phyloP scores from a whole-genome alignment of 2,329 filamentous ascomycete species.

The Fusarium chaquense region DNA sequence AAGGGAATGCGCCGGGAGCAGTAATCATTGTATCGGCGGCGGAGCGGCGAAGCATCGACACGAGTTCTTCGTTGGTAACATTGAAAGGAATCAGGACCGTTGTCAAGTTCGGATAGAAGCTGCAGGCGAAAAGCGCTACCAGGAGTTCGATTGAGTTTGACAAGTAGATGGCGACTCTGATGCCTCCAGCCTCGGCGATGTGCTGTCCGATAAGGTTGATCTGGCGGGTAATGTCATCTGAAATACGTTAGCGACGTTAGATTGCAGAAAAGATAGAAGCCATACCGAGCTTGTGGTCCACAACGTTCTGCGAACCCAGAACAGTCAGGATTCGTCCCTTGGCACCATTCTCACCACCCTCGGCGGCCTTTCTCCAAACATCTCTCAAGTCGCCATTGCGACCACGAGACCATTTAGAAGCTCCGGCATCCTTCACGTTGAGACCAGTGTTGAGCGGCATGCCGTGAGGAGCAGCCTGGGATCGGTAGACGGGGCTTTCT shows the following conservation, averaged over 20 bases:
- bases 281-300: constrained; percentile 76
- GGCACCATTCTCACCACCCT: constrained; percentile 72
- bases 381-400: constrained; percentile 91
- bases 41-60: constrained; percentile 77
- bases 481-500: constrained; percentile 87
- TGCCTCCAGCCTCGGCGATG: constrained; percentile 76
- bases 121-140: constrained; percentile 83
- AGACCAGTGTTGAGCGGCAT: constrained; percentile 82
- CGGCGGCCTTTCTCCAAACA: constrained; percentile 82
- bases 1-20: constrained; percentile 86
- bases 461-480: constrained; percentile 86
- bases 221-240: constrained; percentile 80
- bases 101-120: constrained; percentile 84
- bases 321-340: constrained; percentile 83
- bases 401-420: constrained; percentile 85
- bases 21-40: constrained; percentile 86
- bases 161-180: constrained; percentile 87
- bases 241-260: constrained; percentile 16
- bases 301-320: constrained; percentile 77
- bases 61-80: constrained; percentile 74
- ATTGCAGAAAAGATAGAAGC: neutral
- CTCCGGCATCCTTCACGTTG: constrained; percentile 83
- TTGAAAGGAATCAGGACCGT: constrained; percentile 89
- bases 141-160: constrained; percentile 94
- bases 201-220: constrained; percentile 89